Percentiles rank a stretch among this genome's conserved stretches.
Evolutionary conservation across 257 asterid genomes (phyloP).

Genomic region (Nicotiana attenuata): DNA sequence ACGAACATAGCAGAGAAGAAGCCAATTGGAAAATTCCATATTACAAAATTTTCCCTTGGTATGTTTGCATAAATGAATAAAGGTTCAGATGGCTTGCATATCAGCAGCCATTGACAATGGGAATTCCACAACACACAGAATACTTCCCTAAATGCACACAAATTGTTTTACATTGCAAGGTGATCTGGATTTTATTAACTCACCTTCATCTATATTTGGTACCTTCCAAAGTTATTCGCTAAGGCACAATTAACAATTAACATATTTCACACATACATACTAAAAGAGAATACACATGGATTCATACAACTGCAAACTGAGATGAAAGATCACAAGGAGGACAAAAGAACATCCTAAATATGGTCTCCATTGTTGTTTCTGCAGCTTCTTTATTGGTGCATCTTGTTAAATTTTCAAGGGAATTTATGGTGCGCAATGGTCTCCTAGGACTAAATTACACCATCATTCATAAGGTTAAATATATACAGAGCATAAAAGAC

Average conservation of each 20-base stretch:
- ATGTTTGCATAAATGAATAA: background rate
- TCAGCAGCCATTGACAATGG: background rate
- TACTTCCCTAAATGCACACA: background rate
- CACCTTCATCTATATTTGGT: background rate
- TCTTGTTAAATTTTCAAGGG: background rate
- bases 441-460: slow-evolving; percentile 3
- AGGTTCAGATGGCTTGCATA: background rate
- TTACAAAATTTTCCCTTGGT: background rate
- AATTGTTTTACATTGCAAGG: background rate
- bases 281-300: background rate
- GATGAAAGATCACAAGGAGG: slow-evolving; percentile 1
- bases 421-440: background rate
- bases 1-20: background rate
- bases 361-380: slow-evolving; percentile 2
- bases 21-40: background rate
- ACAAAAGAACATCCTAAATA: background rate
- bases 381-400: background rate
- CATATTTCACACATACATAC: background rate
- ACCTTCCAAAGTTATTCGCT: background rate
- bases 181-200: background rate
- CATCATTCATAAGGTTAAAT: background rate
- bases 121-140: background rate
- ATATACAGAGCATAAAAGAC: background rate
- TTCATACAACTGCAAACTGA: background rate
- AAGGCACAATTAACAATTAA: background rate